Base-by-base conservation (phyloP, 1,139 yeast species). In the Magnusiomyces sp. region DNA sequence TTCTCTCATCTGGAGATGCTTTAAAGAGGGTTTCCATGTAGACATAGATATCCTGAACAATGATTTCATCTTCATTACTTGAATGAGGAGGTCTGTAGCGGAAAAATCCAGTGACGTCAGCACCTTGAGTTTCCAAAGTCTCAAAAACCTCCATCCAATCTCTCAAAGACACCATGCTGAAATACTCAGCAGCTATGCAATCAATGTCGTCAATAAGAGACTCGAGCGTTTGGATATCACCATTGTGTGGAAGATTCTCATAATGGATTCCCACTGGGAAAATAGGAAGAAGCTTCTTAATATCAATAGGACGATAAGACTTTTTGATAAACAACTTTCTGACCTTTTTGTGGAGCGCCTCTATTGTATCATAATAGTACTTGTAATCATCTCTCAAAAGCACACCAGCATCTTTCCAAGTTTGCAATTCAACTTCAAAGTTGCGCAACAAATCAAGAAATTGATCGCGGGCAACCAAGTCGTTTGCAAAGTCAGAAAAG, bases 111-210 rank as follows among this genome's bases (percentile, higher is more conserved):
- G 78, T 70, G 0, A 79, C 70, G 45, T 71, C 75, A 7, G 74
- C 69, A 2, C 80, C 78, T 53, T 85, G 82, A 41, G 77, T 70
- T 62, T 90, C 97, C 49, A 92, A 67, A 1, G 82, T 69, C 61
- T 88, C 94, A 62, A 78, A 85, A 6, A 82, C 76, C 51, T 76
- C 76, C 54, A 88, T 73, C 97, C 97, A 92, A 61, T 90, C 95
- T 53, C 77, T 79, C 16, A 81, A 65, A 34, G 79, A 74, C 27
- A 86, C 77, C 20, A 81, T 76, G 33, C 71, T 72, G 60, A 84
- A 81, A 44, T 83, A 74, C 2, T 77, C 76, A 1, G 79, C 72
- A 40, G 85, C 75, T 9, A 87, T 70, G 37, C 73, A 70, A 65
- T 92, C 92, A 54, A 90, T 66, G 48, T 76, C 76, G 53, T 76